Base-by-base conservation (phyloP, 768 basidiomycete genomes). In the Porphyrellus cyaneotinctus region DNA sequence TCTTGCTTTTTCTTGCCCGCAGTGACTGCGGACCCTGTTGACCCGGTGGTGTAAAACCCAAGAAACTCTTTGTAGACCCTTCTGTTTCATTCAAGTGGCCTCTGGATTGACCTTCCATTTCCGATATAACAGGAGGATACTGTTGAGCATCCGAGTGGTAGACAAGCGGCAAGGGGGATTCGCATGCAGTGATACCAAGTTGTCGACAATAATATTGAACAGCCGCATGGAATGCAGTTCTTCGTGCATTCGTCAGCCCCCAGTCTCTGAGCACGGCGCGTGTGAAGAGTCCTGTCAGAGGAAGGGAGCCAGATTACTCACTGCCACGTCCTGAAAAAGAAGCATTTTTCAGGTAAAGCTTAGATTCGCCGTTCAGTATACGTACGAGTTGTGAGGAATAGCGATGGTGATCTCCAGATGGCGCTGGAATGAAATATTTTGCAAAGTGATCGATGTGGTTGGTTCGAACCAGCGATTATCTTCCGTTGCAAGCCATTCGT, bases 381-480 rank as follows among this genome's bases (percentile, higher is more conserved):
- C 76, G 37, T 59, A 77, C 76, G 72, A 67, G 46, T 80, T 80
- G 57, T 80, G 77, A 49, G 69, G 70, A 49, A 89, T 85, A 56
- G 78, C 76, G 43, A 91, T 83, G 1, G 86, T 86, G 50, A 88
- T 61, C 57, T 85, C 84, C 41, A 91, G 62, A 59, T 82, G 81
- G 43, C 80, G 75, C 65, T 88, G 87, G 57, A 75, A 83, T 17
- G 77, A 72, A 64, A 91, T 87, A 20, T 77, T 72, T 61, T 87
- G 85, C 42, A 88, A 61, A 6, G 72, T 77, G 52, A 90, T 71
- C 30, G 76, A 78, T 11, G 88, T 91, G 26, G 74, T 76, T 4
- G 88, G 82, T 47, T 84, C 77, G 60, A 77, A 90, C 88, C 88
- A 90, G 20, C 88, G 75, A 60, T 90, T 87, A 64, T 88, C 84